phyloP scores from a whole-genome alignment of 129 eudicot genomes.

The Chrysanthemum makinoi region DNA sequence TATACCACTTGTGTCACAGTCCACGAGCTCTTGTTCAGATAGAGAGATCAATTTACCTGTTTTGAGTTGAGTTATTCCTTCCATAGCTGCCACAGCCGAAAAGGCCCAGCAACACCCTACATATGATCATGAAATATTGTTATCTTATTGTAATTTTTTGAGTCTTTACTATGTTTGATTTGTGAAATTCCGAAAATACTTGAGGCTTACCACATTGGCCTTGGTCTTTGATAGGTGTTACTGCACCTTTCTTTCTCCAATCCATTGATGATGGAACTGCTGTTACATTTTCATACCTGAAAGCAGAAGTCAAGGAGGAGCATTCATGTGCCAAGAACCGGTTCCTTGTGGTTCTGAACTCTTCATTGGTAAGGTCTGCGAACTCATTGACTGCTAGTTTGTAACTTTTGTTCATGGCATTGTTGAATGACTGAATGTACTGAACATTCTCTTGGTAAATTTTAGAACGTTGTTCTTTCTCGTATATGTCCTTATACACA shows the following conservation, averaged over 20 bases:
- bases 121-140: background rate
- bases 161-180: background rate
- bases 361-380: constrained; percentile 34
- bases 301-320: constrained; percentile 14
- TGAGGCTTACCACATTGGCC: constrained; percentile 38
- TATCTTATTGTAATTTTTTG: too few species aligned
- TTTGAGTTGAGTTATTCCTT: constrained; percentile 35
- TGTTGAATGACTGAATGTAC: constrained; percentile 31
- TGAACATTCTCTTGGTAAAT: background rate
- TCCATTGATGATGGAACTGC: constrained; percentile 31
- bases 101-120: constrained; percentile 39
- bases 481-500: constrained; percentile 23
- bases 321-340: constrained; percentile 33
- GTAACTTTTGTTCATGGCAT: constrained; percentile 17
- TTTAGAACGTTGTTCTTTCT: constrained; percentile 26
- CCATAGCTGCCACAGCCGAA: constrained; percentile 40
- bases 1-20: constrained; percentile 30
- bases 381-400: constrained; percentile 30
- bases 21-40: constrained; percentile 40
- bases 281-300: constrained; percentile 24
- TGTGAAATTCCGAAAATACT: background rate
- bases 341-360: constrained; percentile 28
- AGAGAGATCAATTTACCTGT: constrained; percentile 33
- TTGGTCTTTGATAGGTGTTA: constrained; percentile 37
- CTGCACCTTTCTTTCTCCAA: constrained; percentile 40